Base-by-base conservation (phyloP, 192 early-diverging fungal species). In the Umbelopsis vinacea region DNA sequence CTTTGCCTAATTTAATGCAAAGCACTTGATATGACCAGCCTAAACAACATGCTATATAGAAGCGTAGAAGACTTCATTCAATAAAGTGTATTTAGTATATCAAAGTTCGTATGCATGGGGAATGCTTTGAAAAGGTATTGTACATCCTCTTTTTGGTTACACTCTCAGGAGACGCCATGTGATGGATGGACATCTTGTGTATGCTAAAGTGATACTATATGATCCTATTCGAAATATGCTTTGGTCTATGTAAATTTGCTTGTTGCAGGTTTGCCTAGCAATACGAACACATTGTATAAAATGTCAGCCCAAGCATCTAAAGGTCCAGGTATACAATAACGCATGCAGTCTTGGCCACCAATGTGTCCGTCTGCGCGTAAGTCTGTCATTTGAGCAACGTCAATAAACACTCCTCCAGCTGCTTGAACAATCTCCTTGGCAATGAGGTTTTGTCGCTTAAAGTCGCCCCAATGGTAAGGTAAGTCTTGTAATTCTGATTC, bases 251-350 rank as follows among this genome's bases (percentile, higher is more conserved):
- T 6, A 17, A 50, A 50, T 19, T 50, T 50, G 48, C n/a, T 21
- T 5, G 48, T 12, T 1, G 4, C n/a, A n/a, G 48, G n/a, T 6
- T n/a, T 14, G 17, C 33, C 57, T 29, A 63, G 33, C 57, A 63
- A 35, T 4, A 63, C 11, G 57, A 81, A 81, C 3, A 74, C 54
- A 71, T 81, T 71, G 53, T 81, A 81, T 19, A 81, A 50, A 21
- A 81, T 35, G 21, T 67, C 57, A 35, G 50, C 71, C 82, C 83
- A 85, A 21, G 81, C 77, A 67, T 88, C 87, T 19, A 82, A 74
- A 1, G 87, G 87, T 8, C 87, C 87, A 6, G 87, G 87, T 29
- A 86, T 80, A 70, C 82, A 85, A 69, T 85, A 88, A 37, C 85
- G 75, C 37, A 85, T 60, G 79, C 87, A 88, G 55, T 88, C 87